A percentile compares a stretch with the other conserved stretches of the same genome.
phyloP scores from a whole-genome alignment of 805 yeast species.

The Kazachstania taianensis region DNA sequence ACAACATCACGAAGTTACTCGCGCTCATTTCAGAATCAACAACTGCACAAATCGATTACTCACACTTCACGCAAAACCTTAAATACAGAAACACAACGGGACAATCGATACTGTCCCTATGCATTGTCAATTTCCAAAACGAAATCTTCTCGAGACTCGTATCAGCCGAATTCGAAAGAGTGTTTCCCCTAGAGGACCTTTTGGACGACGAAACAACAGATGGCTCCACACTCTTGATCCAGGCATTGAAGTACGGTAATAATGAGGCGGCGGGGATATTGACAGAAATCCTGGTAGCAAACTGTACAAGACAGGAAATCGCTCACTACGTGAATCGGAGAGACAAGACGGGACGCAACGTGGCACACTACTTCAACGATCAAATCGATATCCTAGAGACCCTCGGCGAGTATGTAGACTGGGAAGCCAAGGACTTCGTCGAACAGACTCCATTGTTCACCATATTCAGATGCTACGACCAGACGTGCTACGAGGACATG shows the following conservation, averaged over 20 bases:
- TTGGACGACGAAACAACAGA: constrained; percentile 48
- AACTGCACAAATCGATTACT: constrained; percentile 14
- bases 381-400: constrained; percentile 39
- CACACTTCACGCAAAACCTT: constrained; percentile 18
- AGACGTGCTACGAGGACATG: constrained; percentile 45
- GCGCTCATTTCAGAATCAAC: constrained; percentile 8
- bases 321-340: constrained; percentile 36
- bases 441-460: constrained; percentile 77
- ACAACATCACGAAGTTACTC: constrained; percentile 14
- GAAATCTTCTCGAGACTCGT: constrained; percentile 39
- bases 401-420: constrained; percentile 53
- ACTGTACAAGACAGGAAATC: constrained; percentile 39
- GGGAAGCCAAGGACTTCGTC: constrained; percentile 56
- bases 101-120: constrained; percentile 59
- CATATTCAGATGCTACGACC: constrained; percentile 73
- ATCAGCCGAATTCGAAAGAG: constrained; percentile 31
- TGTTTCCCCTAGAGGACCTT: constrained; percentile 58
- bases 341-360: constrained; percentile 48
- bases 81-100: constrained; percentile 43
- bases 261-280: constrained; percentile 38
- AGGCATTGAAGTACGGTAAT: constrained; percentile 50
- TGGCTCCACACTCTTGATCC: constrained; percentile 47
- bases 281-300: constrained; percentile 33
- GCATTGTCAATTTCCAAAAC: constrained; percentile 40
- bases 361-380: constrained; percentile 68